phyloP scores from a whole-genome alignment of 2,329 filamentous ascomycete species.

The Penicillium oxalicum region DNA sequence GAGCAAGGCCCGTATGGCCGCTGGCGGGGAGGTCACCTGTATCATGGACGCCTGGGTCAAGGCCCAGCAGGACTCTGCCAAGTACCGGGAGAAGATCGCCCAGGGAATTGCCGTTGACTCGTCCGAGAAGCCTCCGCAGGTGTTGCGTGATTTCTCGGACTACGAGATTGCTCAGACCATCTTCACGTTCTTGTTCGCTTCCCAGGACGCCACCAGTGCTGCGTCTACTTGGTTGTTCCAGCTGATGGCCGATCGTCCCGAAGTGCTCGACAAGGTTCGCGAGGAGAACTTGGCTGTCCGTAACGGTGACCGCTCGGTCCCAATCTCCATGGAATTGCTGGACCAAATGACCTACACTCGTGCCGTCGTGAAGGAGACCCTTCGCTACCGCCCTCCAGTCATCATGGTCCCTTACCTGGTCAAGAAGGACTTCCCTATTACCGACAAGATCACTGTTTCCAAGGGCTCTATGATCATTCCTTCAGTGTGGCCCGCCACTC shows the following conservation, averaged over 20 bases:
- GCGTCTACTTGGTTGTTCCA: conserved; percentile 95
- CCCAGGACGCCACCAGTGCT: conserved; percentile 92
- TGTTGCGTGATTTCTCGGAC: conserved; percentile 82
- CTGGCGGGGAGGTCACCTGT: conserved; percentile 78
- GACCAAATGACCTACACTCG: conserved; percentile 87
- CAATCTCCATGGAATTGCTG: conserved; percentile 74
- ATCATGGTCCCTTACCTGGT: conserved; percentile 93
- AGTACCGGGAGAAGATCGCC: conserved; percentile 71
- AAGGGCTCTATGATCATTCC: conserved; percentile 96
- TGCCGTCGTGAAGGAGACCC: conserved; percentile 82
- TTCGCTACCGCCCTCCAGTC: conserved; percentile 91
- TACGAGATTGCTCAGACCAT: conserved; percentile 88
- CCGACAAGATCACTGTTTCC: conserved; percentile 78
- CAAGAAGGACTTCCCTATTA: conserved; percentile 93
- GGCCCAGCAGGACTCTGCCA: conserved; percentile 77
- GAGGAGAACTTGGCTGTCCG: conserved; percentile 80
- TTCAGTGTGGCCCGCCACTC: conserved; percentile 81
- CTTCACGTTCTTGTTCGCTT: conserved; percentile 95
- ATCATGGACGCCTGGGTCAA: conserved; percentile 96
- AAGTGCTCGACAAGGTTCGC: conserved; percentile 80
- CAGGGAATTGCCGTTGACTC: conserved; percentile 63
- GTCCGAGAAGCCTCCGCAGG: conserved; percentile 71
- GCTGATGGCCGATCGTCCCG: conserved; percentile 86
- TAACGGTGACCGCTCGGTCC: conserved; percentile 64
- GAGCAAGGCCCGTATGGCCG: conserved; percentile 84